Evolutionary conservation across 2,329 filamentous ascomycete species (phyloP).

Genomic region (Pseudocercospora fijiensis): DNA sequence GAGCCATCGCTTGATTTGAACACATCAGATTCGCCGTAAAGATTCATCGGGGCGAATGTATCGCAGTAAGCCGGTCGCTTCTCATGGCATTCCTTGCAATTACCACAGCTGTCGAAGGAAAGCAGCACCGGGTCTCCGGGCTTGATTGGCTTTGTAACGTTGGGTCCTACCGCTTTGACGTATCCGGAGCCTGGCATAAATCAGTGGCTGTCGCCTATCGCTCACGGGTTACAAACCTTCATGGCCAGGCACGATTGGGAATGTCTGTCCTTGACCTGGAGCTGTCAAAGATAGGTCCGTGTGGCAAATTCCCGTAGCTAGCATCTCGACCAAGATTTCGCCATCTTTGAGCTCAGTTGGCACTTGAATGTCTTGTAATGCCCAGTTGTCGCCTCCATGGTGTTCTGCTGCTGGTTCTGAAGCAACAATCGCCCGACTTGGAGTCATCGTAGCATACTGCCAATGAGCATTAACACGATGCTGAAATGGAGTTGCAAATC

Average conservation of each 20-base stretch:
- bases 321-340: conserved; percentile 32
- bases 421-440: conserved; percentile 24
- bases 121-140: conserved; percentile 30
- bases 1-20: conserved; percentile 19
- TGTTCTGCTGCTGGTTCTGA: conserved; percentile 18
- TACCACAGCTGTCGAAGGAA: conserved; percentile 27
- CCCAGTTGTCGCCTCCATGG: conserved; percentile 24
- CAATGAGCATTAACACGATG: background rate
- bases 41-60: conserved; percentile 25
- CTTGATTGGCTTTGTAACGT: conserved; percentile 32
- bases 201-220: background rate
- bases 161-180: conserved; percentile 44
- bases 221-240: conserved; percentile 21
- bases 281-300: conserved; percentile 29
- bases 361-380: conserved; percentile 20
- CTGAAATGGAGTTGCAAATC: background rate
- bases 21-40: conserved; percentile 23
- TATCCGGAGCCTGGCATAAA: conserved; percentile 41
- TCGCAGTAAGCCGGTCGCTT: conserved; percentile 28
- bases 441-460: conserved; percentile 18
- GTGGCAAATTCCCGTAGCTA: conserved; percentile 33
- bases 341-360: conserved; percentile 24
- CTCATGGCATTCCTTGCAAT: conserved; percentile 24
- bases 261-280: conserved; percentile 23
- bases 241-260: conserved; percentile 30